Conservation (phyloP, 2,329 filamentous ascomycete species). For the Cercospora sp. region DNA sequence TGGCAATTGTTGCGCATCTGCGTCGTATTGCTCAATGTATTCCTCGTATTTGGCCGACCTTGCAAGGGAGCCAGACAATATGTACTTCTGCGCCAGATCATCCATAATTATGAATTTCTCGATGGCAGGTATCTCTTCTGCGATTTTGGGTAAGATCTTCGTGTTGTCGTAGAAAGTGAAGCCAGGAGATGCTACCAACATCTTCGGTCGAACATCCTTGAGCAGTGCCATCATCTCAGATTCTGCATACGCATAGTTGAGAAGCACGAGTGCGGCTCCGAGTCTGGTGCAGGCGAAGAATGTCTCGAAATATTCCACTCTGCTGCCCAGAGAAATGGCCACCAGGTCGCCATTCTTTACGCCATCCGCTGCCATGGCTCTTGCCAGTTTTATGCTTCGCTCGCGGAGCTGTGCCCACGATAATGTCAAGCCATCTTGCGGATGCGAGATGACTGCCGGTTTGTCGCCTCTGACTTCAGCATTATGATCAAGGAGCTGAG, state of each 20-base stretch:
- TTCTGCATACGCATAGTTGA: slow-evolving; percentile 74
- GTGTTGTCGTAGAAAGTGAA: slow-evolving; percentile 64
- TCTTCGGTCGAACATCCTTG: slow-evolving; percentile 66
- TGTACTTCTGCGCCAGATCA: slow-evolving; percentile 32
- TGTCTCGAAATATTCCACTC: slow-evolving; percentile 36
- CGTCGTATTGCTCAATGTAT: slow-evolving; percentile 29
- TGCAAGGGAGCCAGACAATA: slow-evolving; percentile 19
- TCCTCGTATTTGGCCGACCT: slow-evolving; percentile 30
- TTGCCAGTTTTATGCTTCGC: slow-evolving; percentile 31
- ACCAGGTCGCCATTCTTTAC: slow-evolving; percentile 34
- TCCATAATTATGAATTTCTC: slow-evolving; percentile 57
- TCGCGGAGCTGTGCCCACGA: slow-evolving; percentile 31
- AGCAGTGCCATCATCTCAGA: slow-evolving; percentile 69
- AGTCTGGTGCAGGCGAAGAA: slow-evolving; percentile 39
- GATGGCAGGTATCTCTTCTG: slow-evolving; percentile 44
- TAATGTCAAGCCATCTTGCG: slow-evolving; percentile 27
- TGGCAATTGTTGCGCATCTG: slow-evolving; percentile 23
- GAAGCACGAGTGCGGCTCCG: slow-evolving; percentile 58
- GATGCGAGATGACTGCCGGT: slow-evolving; percentile 34
- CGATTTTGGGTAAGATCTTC: slow-evolving; percentile 53
- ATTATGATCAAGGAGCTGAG: slow-evolving; percentile 33
- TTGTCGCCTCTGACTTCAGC: slow-evolving; percentile 31
- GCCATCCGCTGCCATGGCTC: slow-evolving; percentile 33
- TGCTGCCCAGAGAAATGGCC: slow-evolving; percentile 35
- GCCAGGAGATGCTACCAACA: slow-evolving; percentile 65